Base-by-base conservation (phyloP, 2,329 filamentous ascomycete genomes). In the Graphiopsis chlorocephala region DNA sequence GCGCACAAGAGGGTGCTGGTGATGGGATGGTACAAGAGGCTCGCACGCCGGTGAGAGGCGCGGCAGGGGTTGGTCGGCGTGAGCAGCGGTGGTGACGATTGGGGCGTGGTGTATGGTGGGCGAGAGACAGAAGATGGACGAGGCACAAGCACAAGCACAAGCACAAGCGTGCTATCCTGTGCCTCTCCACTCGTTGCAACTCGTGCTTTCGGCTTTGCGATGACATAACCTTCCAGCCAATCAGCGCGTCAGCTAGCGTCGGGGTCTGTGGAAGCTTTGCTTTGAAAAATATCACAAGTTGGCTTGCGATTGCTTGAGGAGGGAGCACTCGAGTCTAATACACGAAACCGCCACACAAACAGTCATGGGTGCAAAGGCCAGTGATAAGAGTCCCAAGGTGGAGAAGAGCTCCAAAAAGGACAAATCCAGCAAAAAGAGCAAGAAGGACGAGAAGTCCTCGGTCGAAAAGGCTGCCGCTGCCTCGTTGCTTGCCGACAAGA, bases 401-500 rank as follows among this genome's bases (percentile, higher is more conserved):
- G 65, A 67, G 55, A 55, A 62, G 45, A 67, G 14, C 14, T 29
- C 31, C 12, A 55, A 70, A 38, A 65, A 65, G 20, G 65, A 67
- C 38, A 65, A 67, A 45, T 42, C 29, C 10, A n/a, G 50, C 2
- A 60, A 62, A n/a, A 68, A 68, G 63, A 64, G 62, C 45, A 69
- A 71, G 56, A 67, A 65, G 33, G 45, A 63, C 28, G 68, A 67
- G 60, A 67, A 70, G 61, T 47, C 59, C 11, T 55, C 64, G 14
- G 33, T 28, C 15, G 59, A 65, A 11, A 59, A 66, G 48, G 65
- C 59, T 15, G 60, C 66, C 56, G 66, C 68, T 14, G 71, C 72
- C 60, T 66, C 67, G 6, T 60, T 75, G 63, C 66, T 77, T 14
- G 73, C 73, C 35, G 71, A 74, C 61, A 74, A 77, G 28, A 76